A percentile compares a stretch with the other conserved stretches of the same genome.
Evolutionary conservation across 2,329 filamentous ascomycete genomes (phyloP).

Genomic region (Ophiosphaerella korrae): DNA sequence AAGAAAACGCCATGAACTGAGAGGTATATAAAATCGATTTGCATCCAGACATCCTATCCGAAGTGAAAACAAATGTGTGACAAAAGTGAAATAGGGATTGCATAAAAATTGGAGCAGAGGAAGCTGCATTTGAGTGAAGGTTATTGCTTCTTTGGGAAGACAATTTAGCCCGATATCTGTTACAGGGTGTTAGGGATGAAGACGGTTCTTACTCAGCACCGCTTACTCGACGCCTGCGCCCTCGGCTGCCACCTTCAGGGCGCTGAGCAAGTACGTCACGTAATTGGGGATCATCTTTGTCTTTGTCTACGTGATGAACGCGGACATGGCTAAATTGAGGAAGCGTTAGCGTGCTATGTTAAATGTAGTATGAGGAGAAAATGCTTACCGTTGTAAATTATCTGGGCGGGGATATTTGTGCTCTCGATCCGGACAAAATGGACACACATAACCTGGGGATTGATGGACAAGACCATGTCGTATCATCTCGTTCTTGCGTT

Average conservation of each 20-base stretch:
- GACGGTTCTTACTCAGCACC: slow-evolving; percentile 1
- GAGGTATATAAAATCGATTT: too few species aligned
- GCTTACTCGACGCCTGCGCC: slow-evolving; percentile 70
- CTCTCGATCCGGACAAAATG: slow-evolving; percentile 91
- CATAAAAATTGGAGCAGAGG: too few species aligned
- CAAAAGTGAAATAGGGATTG: too few species aligned
- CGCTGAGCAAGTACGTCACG: slow-evolving; percentile 85
- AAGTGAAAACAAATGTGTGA: too few species aligned
- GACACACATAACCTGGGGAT: slow-evolving; percentile 93
- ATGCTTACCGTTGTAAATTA: slow-evolving; percentile 83
- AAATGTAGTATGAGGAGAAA: background rate
- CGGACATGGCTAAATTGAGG: slow-evolving; percentile 74
- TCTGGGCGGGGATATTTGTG: slow-evolving; percentile 95
- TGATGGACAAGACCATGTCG: slow-evolving; percentile 87
- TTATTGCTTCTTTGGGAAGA: too few species aligned
- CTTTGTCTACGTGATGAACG: slow-evolving; percentile 87
- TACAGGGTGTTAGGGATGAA: background rate
- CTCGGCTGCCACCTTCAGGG: slow-evolving; percentile 80
- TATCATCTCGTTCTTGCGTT: slow-evolving; percentile 73
- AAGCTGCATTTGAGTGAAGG: too few species aligned
- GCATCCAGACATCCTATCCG: too few species aligned
- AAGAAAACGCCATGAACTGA: too few species aligned
- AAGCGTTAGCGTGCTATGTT: background rate
- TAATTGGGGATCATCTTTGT: slow-evolving; percentile 81
- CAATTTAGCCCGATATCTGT: background rate